Conservation (phyloP, 331 rosid genomes). For the Malus hybrid region DNA sequence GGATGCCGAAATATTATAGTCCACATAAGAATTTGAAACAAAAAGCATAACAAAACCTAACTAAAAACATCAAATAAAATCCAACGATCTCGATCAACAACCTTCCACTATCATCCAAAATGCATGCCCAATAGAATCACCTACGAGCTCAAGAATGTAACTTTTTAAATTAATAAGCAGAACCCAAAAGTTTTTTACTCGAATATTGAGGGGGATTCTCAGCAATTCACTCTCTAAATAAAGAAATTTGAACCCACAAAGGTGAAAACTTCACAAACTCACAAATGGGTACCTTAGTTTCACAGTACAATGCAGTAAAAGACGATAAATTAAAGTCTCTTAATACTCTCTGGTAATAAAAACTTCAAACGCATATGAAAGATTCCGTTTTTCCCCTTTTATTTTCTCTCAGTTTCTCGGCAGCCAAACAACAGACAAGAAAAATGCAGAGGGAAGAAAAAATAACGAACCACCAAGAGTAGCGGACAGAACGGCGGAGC, state of each 20-base stretch:
- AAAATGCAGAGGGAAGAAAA: neutral
- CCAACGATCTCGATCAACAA: neutral
- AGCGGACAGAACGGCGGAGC: constrained; percentile 40
- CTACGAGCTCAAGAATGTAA: neutral
- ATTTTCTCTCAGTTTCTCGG: constrained; percentile 3
- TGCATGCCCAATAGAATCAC: neutral
- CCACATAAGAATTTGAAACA: neutral
- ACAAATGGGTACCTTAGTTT: constrained; percentile 9
- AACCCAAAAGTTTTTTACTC: neutral
- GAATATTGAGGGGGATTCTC: neutral
- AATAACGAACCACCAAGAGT: constrained; percentile 73
- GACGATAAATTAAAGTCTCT: neutral
- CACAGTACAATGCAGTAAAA: neutral
- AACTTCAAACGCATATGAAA: neutral
- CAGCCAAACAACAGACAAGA: neutral
- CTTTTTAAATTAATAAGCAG: neutral
- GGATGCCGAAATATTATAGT: neutral
- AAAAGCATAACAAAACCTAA: neutral
- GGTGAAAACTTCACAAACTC: constrained; percentile 5
- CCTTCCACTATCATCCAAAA: neutral
- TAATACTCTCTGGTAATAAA: neutral
- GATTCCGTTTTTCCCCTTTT: neutral
- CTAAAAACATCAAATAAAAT: neutral
- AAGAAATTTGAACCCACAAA: constrained; percentile 21
- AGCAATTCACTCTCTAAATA: neutral